Percentiles rank a stretch among this genome's conserved stretches.
phyloP scores from a whole-genome alignment of 106 monocot species.

The Dioscorea zingiberensis region DNA sequence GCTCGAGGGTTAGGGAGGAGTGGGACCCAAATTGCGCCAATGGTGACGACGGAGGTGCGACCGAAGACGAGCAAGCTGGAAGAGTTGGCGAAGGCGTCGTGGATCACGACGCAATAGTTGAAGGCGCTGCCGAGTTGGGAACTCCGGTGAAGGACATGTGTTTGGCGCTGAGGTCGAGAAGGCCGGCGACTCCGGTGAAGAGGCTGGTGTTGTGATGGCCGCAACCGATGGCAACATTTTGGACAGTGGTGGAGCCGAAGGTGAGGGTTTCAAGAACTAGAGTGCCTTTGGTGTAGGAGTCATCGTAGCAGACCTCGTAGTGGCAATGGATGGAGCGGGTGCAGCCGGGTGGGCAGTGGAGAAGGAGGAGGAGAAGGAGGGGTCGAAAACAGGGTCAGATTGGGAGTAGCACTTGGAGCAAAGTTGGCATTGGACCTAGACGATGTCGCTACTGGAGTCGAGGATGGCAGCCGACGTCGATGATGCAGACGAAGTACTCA shows the following conservation, averaged over 20 bases:
- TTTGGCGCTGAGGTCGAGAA: constrained; percentile 69
- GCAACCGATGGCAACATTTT: constrained; percentile 65
- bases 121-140: constrained; percentile 60
- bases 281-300: constrained; percentile 70
- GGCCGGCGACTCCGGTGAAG: constrained; percentile 57
- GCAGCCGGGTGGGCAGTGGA: constrained; percentile 19
- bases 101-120: constrained; percentile 64
- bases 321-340: constrained; percentile 26
- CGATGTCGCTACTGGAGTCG: constrained; percentile 80
- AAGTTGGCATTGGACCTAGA: constrained; percentile 74
- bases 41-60: constrained; percentile 39
- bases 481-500: constrained; percentile 75
- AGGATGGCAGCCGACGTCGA: constrained; percentile 69
- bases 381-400: constrained; percentile 73
- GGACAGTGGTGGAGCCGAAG: constrained; percentile 36
- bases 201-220: constrained; percentile 77
- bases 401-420: constrained; percentile 65
- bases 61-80: constrained; percentile 57
- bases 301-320: constrained; percentile 72
- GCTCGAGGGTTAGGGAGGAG: constrained; percentile 52
- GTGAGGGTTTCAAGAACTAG: constrained; percentile 67
- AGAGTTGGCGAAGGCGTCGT: constrained; percentile 8
- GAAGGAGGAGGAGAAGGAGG: constrained; percentile 56
- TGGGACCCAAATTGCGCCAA: constrained; percentile 74
- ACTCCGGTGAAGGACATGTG: constrained; percentile 67